These are phyloP conservation scores for Suillus brevipes DNA, from an alignment of 768 basidiomycete species.

Conservation along the genomic window DNA sequence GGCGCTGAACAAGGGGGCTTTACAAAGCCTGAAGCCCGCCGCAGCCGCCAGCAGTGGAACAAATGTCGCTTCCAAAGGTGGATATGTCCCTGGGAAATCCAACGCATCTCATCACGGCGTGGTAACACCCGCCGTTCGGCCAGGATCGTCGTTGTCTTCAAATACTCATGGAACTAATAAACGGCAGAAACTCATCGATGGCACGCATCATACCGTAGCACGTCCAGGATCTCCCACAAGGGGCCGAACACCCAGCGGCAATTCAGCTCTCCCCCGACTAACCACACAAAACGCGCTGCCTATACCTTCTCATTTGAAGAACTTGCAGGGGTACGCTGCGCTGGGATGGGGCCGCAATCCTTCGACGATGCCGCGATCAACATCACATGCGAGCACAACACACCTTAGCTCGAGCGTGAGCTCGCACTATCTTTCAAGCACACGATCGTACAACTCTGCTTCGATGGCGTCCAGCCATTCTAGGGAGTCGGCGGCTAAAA, in stretches of 20 bases:
- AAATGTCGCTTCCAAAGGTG: conserved; percentile 11
- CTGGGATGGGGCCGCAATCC: conserved; percentile 39
- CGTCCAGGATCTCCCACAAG: conserved; percentile 28
- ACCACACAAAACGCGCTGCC: conserved; percentile 4
- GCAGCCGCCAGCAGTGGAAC: conserved; percentile 8
- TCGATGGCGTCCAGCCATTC: conserved; percentile 13
- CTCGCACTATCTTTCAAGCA: background rate
- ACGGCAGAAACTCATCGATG: conserved; percentile 56
- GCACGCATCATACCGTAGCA: conserved; percentile 20
- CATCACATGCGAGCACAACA: conserved; percentile 23
- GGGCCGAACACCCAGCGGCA: conserved; percentile 28
- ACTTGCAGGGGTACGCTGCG: conserved; percentile 26
- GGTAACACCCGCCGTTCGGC: conserved; percentile 65
- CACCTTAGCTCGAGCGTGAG: conserved; percentile 10
- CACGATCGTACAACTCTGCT: conserved; percentile 3
- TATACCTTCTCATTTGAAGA: conserved; percentile 24
- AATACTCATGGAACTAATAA: conserved; percentile 55
- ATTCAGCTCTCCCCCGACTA: conserved; percentile 18
- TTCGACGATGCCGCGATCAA: conserved; percentile 31
- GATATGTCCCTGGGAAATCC: conserved; percentile 33
- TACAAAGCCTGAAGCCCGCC: conserved; percentile 29
- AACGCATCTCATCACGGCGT: conserved; percentile 30
- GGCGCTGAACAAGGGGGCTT: conserved; percentile 26
- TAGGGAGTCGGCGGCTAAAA: conserved; percentile 20
- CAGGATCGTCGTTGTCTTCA: conserved; percentile 42